Conservation (phyloP, 176 grass and related monocot species). For the Otatea glauca region DNA sequence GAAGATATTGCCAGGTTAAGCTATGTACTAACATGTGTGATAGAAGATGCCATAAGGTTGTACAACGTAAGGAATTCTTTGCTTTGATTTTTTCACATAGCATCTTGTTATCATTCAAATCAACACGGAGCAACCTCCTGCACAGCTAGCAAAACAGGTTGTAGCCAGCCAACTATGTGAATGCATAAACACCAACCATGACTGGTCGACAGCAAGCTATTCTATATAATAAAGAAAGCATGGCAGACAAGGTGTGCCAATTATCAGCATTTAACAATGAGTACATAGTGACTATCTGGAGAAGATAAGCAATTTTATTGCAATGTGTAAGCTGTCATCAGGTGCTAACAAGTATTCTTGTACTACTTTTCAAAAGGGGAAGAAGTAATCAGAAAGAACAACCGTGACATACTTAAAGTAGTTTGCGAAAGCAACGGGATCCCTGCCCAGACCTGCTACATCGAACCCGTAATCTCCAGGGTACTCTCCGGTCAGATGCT, state of each 20-base stretch:
- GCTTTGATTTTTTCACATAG: neutral
- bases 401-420: slow-evolving; percentile 80
- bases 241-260: neutral
- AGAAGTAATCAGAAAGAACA: slow-evolving; percentile 6
- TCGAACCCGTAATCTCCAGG: slow-evolving; percentile 95
- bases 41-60: neutral
- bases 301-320: neutral
- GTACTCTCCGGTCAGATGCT: slow-evolving; percentile 72
- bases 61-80: neutral
- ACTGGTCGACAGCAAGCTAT: neutral
- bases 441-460: slow-evolving; percentile 79
- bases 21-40: neutral
- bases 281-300: neutral
- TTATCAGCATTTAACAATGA: slow-evolving; percentile 4
- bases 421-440: slow-evolving; percentile 75
- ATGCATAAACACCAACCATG: neutral
- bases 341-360: neutral
- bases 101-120: neutral
- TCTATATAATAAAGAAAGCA: neutral
- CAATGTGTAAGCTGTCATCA: neutral
- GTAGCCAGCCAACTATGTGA: neutral
- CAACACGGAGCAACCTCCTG: neutral
- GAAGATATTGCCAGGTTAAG: neutral
- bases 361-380: neutral
- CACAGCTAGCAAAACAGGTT: neutral